A percentile compares a stretch with the other conserved stretches of the same genome.
These are phyloP conservation scores for Cyclotella kingstonii DNA, from an alignment of 108 stramenopile species.

Conservation along the genomic window DNA sequence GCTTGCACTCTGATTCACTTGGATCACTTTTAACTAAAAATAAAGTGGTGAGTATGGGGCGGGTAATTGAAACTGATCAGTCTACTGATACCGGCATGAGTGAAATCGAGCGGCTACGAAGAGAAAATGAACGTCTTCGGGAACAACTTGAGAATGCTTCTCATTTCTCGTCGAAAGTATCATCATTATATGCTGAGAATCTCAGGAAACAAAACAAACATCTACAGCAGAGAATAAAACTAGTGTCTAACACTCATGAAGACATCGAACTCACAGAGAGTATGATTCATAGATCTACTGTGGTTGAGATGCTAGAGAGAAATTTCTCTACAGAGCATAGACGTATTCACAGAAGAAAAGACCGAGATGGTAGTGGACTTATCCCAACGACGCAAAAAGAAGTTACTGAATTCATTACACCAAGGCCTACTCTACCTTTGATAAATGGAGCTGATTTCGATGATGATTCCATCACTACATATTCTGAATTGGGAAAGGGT, in stretches of 20 bases:
- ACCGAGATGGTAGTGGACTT: neutral
- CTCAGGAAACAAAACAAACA: constrained; percentile 22
- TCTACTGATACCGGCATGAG: constrained; percentile 15
- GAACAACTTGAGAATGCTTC: constrained; percentile 23
- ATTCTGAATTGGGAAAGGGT: neutral
- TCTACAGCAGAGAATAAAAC: neutral
- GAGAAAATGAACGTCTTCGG: constrained; percentile 29
- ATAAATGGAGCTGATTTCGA: constrained; percentile 38
- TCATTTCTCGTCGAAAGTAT: constrained; percentile 8
- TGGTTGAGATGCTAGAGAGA: neutral
- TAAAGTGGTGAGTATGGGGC: neutral
- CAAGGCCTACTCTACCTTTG: constrained; percentile 7
- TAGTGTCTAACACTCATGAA: neutral
- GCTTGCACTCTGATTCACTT: constrained; percentile 17
- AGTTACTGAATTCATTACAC: constrained; percentile 1
- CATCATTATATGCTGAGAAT: constrained; percentile 7
- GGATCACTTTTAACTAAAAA: constrained; percentile 34
- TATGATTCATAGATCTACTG: constrained; percentile 1
- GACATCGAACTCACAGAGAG: neutral
- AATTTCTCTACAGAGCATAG: neutral
- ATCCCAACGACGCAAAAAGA: neutral
- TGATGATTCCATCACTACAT: constrained; percentile 31
- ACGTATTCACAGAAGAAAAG: no score
- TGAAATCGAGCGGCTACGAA: constrained; percentile 37
- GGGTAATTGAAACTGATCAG: neutral